Base-by-base conservation (phyloP, 2,329 filamentous ascomycete genomes). In the Fusarium pseudonygamai region DNA sequence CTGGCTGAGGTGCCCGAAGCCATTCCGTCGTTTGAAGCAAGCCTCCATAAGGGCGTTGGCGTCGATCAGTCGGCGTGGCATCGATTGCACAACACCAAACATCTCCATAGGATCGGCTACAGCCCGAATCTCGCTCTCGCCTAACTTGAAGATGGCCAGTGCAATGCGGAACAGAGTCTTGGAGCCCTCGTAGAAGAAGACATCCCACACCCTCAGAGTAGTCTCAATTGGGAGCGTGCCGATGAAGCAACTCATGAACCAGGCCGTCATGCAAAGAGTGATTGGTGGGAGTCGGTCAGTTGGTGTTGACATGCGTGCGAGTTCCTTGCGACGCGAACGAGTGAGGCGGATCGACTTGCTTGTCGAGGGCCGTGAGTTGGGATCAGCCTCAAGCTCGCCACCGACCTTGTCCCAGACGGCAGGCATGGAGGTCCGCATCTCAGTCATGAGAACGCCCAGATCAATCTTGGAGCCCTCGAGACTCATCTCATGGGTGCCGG, bases 211-310 rank as follows among this genome's bases (percentile, higher is more conserved):
- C 13, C 96, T 92, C 24, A 98, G 88, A 0, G 95, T 96, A 24
- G 93, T 94, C 83, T 98, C 96, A 70, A 97, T 95, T 5, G 96
- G 96, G 24, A 98, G 85, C 1, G 94, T 97, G 60, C 95, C 95
- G 69, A 98, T 96, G 81, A 96, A 98, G 77, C 96, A 93, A 55
- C 93, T 97, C 96, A 98, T 98, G 82, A 98, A 97, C 96, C 96
- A 98, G 8, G 95, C 93, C 15, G 95, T 97, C 82, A 96, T 94
- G 75, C 95, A 97, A 10, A 98, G 88, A 1, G 94, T 96, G 74
- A 98, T 96, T 18, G 96, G 95, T 0, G 96, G 96, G 16, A 98
- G 87, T 9, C 93, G 88, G 56, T 84, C 83, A 7, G 83, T 84
- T 16, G 71, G 68, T 36, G 72, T 74, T 42, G 85, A 82, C 50